Evolutionary conservation across 2,329 filamentous ascomycete genomes (phyloP), one percentile per base, ranked within the genome.

Genomic region (Tolypocladium capitatum): DNA sequence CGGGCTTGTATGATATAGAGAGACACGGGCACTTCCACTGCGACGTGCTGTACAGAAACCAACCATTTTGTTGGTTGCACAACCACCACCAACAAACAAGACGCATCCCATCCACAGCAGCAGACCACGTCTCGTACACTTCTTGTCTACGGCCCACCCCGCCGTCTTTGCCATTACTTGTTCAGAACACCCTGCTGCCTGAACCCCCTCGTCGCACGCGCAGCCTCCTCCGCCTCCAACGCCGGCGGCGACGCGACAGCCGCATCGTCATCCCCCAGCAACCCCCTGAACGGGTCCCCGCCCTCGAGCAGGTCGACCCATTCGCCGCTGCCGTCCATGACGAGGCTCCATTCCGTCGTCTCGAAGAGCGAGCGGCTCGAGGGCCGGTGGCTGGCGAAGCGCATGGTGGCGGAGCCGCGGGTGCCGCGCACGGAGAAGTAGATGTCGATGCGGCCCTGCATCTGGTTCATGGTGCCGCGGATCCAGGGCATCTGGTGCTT

Each of bases 361-460:
- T 88, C 82, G 66, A 95, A 97, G 72, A 78, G 67, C 34, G 71
- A 73, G 57, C 77, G 76, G 49, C 71, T 56, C 8, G 66, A 68
- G 55, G 76, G 81, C 60, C 92, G 76, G 62, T 77, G 72, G 70
- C 86, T 92, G 56, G 74, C 78, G 66, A 98, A 94, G 60, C 79
- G 77, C 78, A 96, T 92, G 61, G 80, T 74, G 8, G 81, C 92
- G 55, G 73, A 69, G 49, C 68, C 71, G 62, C 74, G 81, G 30
- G 80, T 86, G 36, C 92, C 92, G 68, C 86, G 87, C 28, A 98
- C 92, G 68, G 79, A 75, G 65, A 95, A 97, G 48, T 70, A 71
- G 50, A 98, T 86, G 72, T 97, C 76, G 63, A 98, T 95, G 58
- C 80, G 75, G 24, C 92, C 92, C 67, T 91, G 88, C 63, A 97